phyloP scores from a whole-genome alignment of 345 rosid genomes.

The Sonneratia caseolaris region DNA sequence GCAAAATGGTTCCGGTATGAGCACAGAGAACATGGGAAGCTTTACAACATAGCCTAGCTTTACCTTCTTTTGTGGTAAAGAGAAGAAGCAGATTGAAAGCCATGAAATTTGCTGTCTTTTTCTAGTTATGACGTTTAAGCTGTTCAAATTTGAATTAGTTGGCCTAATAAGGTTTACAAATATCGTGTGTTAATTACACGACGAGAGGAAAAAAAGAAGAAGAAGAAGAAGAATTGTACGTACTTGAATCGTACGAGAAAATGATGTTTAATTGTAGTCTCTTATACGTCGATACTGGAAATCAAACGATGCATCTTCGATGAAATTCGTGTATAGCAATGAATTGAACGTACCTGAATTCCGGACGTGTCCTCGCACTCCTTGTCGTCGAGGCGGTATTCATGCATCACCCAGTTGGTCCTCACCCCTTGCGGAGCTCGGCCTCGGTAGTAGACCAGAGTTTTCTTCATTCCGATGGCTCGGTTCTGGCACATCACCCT shows the following conservation, averaged over 20 bases:
- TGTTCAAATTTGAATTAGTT: not conserved
- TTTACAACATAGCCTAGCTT: not conserved
- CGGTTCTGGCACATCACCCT: constrained; percentile 56
- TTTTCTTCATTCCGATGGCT: constrained; percentile 93
- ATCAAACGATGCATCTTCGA: too few relatives aligned
- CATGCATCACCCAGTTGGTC: constrained; percentile 98
- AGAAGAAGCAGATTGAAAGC: constrained; percentile 5
- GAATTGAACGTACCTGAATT: constrained; percentile 46
- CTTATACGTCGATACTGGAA: too few relatives aligned
- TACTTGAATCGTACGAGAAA: too few relatives aligned
- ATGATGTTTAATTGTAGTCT: too few relatives aligned
- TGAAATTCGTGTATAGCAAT: too few relatives aligned
- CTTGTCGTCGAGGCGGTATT: constrained; percentile 83
- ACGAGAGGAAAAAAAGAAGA: too few relatives aligned
- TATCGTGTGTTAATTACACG: too few relatives aligned
- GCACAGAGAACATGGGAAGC: not conserved
- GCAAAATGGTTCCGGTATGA: not conserved
- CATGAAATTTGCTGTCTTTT: not conserved
- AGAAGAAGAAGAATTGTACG: too few relatives aligned
- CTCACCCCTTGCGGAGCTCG: constrained; percentile 92
- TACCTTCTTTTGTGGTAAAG: constrained; percentile 1
- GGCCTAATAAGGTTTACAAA: too few relatives aligned
- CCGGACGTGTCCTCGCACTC: constrained; percentile 63
- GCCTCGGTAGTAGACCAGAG: constrained; percentile 81
- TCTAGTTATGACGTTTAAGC: not conserved